Conservation (phyloP, 352 stramenopile genomes). For the Bremia lactucae region DNA sequence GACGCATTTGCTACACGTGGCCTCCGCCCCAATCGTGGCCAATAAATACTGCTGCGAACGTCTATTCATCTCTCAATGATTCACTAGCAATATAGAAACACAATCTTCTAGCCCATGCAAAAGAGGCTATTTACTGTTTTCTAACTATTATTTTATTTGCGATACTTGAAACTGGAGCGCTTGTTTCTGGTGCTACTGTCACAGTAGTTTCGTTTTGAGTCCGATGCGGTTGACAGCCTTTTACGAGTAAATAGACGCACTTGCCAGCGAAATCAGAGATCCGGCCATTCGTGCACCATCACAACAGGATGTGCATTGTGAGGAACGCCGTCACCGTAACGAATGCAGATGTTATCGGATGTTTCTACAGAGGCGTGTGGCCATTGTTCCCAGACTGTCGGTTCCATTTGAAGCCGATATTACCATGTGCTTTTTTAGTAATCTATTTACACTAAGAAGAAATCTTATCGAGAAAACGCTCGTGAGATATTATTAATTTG, state of each 20-base stretch:
- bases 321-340: slow-evolving; percentile 52
- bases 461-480: too few relatives aligned
- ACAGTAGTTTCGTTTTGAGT: too few relatives aligned
- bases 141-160: slow-evolving; percentile 13
- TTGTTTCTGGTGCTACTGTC: slow-evolving; percentile 44
- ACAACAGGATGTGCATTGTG: slow-evolving; percentile 38
- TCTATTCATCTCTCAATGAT: too few relatives aligned
- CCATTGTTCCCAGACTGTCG: slow-evolving; percentile 16
- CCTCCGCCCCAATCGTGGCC: slow-evolving; percentile 58
- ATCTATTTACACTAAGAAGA: too few relatives aligned
- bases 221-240: too few relatives aligned
- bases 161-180: slow-evolving; percentile 31
- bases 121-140: too few relatives aligned
- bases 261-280: slow-evolving; percentile 67
- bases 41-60: slow-evolving; percentile 44
- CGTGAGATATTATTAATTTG: too few relatives aligned
- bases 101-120: too few relatives aligned
- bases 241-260: slow-evolving; percentile 11
- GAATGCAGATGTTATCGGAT: slow-evolving; percentile 24
- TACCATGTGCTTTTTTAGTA: too few relatives aligned
- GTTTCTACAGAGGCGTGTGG: slow-evolving; percentile 25
- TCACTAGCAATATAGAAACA: too few relatives aligned
- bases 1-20: slow-evolving; percentile 37
- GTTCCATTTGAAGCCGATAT: too few relatives aligned
- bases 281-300: slow-evolving; percentile 63